Conservation (phyloP, 2,329 filamentous ascomycete genomes). For the Ophiostoma novo-ulmi region DNA sequence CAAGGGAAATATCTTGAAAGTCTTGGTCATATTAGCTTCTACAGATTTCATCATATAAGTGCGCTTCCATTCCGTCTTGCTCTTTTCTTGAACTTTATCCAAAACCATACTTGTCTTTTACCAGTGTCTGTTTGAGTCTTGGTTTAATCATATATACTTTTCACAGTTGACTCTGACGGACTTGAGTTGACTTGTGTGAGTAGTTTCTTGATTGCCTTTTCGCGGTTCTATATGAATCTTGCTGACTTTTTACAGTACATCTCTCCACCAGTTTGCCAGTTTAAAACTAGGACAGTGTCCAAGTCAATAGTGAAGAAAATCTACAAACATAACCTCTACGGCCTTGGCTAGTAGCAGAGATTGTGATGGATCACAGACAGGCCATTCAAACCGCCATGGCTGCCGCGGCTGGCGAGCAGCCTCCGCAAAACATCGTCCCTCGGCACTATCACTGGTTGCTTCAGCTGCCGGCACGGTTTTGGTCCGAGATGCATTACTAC, state of each 20-base stretch:
- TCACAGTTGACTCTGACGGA: not conserved
- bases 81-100: too few species aligned
- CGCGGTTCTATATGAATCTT: not conserved
- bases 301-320: not conserved
- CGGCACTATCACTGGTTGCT: slow-evolving; percentile 25
- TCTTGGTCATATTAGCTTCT: not conserved
- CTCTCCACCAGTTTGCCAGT: not conserved
- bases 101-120: too few species aligned
- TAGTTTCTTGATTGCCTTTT: not conserved
- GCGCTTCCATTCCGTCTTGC: too few species aligned
- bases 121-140: not conserved
- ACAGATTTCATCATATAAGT: not conserved
- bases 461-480: slow-evolving; percentile 25
- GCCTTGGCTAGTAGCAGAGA: not conserved
- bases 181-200: not conserved
- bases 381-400: slow-evolving; percentile 17
- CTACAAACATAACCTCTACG: not conserved
- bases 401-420: slow-evolving; percentile 13
- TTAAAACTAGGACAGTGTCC: not conserved
- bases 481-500: slow-evolving; percentile 25
- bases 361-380: not conserved
- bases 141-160: not conserved
- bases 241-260: not conserved
- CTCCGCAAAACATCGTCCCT: not conserved
- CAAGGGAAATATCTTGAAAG: not conserved